A percentile compares a stretch with the other conserved stretches of the same genome.
Evolutionary conservation across 768 basidiomycete species (phyloP).

Genomic region (Collybia nuda): DNA sequence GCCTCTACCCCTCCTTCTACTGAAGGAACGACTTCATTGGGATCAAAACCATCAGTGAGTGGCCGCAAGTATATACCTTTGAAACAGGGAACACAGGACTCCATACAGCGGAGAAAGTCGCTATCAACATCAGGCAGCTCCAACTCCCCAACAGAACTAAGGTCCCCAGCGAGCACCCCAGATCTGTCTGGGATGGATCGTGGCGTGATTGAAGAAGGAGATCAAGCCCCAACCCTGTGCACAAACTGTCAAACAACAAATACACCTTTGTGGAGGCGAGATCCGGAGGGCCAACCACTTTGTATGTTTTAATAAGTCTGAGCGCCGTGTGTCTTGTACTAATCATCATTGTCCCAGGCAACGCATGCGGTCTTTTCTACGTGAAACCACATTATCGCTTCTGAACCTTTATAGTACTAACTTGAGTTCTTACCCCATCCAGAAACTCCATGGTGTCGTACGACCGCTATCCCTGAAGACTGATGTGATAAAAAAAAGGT

Average conservation of each 20-base stretch:
- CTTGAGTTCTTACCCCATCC: neutral
- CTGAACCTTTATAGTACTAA: too few relatives aligned
- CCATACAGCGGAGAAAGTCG: slow-evolving; percentile 53
- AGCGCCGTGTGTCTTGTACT: slow-evolving; percentile 5
- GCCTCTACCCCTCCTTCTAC: slow-evolving; percentile 74
- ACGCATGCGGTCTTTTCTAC: slow-evolving; percentile 92
- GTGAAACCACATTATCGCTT: slow-evolving; percentile 44
- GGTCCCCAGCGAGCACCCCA: slow-evolving; percentile 68
- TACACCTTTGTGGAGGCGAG: slow-evolving; percentile 90
- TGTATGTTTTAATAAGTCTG: slow-evolving; percentile 49
- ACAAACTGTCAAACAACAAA: slow-evolving; percentile 96
- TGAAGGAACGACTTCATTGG: slow-evolving; percentile 39
- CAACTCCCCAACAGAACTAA: slow-evolving; percentile 36
- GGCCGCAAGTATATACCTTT: slow-evolving; percentile 66
- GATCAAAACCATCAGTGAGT: slow-evolving; percentile 24
- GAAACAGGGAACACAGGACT: slow-evolving; percentile 43
- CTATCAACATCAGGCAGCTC: slow-evolving; percentile 20
- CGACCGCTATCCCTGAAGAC: slow-evolving; percentile 94
- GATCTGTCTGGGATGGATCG: slow-evolving; percentile 46
- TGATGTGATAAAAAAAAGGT: slow-evolving; percentile 97
- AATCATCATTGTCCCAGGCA: slow-evolving; percentile 45
- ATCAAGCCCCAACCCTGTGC: slow-evolving; percentile 78
- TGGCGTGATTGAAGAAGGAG: slow-evolving; percentile 61
- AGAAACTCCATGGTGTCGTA: slow-evolving; percentile 97
- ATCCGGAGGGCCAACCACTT: slow-evolving; percentile 90